phyloP scores from a whole-genome alignment of 192 early-diverging fungal genomes.

The Rhizophagus sp. region DNA sequence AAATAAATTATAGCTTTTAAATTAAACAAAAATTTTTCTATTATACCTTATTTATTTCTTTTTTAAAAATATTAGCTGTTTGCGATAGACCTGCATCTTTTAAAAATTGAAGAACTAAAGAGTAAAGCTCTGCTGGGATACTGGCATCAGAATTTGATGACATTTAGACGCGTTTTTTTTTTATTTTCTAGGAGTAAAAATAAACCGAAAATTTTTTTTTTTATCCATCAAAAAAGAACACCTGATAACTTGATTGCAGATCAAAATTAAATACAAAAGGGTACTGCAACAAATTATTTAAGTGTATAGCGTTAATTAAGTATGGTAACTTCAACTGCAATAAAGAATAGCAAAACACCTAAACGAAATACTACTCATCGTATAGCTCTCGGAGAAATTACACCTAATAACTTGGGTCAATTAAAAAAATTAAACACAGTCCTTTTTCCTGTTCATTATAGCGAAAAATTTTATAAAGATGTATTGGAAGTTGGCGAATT shows the following conservation, averaged over 20 bases:
- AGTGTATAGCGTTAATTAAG: constrained; percentile 6
- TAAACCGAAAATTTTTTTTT: too few species aligned
- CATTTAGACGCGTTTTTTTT: too few species aligned
- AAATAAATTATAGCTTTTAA: not conserved
- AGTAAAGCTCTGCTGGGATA: not conserved
- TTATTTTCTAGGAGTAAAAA: too few species aligned
- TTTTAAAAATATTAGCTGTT: not conserved
- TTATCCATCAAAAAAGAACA: too few species aligned
- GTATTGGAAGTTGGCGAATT: constrained; percentile 68
- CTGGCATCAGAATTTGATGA: not conserved
- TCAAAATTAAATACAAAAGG: not conserved
- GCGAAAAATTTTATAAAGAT: constrained; percentile 74
- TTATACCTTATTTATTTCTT: not conserved
- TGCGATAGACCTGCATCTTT: not conserved
- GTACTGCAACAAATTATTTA: not conserved
- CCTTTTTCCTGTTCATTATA: constrained; percentile 88
- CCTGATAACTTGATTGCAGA: too few species aligned
- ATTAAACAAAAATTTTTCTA: too few species aligned
- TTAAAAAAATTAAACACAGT: constrained; percentile 72
- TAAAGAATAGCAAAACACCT: constrained; percentile 21
- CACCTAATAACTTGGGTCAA: constrained; percentile 63
- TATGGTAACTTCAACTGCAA: constrained; percentile 30
- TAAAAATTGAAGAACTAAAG: not conserved
- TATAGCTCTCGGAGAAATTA: constrained; percentile 55
- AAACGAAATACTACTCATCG: constrained; percentile 36